A percentile compares a stretch with the other conserved stretches of the same genome.
Evolutionary conservation across 345 rosid species (phyloP).

Genomic region (Toxicodendron radicans): DNA sequence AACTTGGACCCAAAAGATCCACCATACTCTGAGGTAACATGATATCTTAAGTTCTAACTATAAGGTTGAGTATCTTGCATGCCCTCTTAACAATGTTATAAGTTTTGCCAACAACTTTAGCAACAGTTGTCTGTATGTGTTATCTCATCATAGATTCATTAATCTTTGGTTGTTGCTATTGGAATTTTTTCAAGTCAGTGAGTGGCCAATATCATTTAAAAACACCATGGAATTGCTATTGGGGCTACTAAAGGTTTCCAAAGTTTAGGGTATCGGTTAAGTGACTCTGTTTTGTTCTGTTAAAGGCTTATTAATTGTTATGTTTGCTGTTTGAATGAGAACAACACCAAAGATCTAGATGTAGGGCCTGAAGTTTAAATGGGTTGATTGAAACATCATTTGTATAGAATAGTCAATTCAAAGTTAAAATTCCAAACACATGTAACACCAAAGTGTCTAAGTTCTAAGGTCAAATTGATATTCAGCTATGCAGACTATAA

Average conservation of each 20-base stretch:
- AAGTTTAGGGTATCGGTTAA: neutral
- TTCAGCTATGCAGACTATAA: too few species aligned
- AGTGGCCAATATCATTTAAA: neutral
- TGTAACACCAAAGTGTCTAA: too few species aligned
- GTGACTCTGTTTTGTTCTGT: neutral
- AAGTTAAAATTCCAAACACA: neutral
- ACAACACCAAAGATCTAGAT: neutral
- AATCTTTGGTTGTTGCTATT: neutral
- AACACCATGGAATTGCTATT: neutral
- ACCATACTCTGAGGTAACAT: too few species aligned
- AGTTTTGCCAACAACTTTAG: neutral
- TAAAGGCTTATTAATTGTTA: neutral
- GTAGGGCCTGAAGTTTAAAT: neutral
- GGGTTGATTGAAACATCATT: neutral
- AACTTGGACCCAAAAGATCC: conserved; percentile 61
- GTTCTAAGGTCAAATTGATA: too few species aligned
- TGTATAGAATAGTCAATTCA: neutral
- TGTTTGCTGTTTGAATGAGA: neutral
- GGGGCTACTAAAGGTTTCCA: neutral
- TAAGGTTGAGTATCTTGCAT: too few species aligned
- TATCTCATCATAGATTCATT: neutral
- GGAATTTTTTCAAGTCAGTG: neutral
- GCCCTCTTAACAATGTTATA: neutral
- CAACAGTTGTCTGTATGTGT: neutral
- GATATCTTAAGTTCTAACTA: too few species aligned